These are phyloP conservation scores for Suhomyces tanzawaensis DNA, from an alignment of 805 yeast species.

Conservation along the genomic window DNA sequence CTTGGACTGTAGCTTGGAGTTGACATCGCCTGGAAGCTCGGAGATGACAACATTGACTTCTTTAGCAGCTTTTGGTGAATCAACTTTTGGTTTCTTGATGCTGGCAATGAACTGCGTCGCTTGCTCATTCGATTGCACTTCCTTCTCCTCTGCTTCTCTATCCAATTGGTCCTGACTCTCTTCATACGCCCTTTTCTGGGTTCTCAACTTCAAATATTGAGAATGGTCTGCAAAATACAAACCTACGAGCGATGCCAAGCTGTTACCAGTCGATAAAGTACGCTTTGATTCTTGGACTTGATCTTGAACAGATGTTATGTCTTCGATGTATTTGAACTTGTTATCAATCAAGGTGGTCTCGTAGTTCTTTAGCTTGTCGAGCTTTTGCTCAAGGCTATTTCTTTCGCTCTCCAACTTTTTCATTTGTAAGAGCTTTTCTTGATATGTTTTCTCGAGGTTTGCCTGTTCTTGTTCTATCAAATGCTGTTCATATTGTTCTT, in stretches of 20 bases:
- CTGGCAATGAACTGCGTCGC: constrained; percentile 15
- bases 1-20: constrained; percentile 29
- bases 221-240: constrained; percentile 42
- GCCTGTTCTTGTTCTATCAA: constrained; percentile 22
- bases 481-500: constrained; percentile 19
- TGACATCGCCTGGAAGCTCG: constrained; percentile 9
- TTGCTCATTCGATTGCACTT: constrained; percentile 13
- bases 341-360: constrained; percentile 38
- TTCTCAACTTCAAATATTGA: constrained; percentile 42
- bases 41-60: constrained; percentile 8
- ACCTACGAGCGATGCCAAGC: not conserved
- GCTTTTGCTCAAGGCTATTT: constrained; percentile 18
- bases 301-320: constrained; percentile 24
- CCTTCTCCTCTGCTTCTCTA: constrained; percentile 31
- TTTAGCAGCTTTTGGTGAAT: not conserved
- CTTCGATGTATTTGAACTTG: constrained; percentile 34
- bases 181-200: constrained; percentile 38
- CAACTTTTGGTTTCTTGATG: constrained; percentile 6
- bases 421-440: constrained; percentile 12
- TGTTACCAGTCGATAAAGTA: not conserved
- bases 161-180: constrained; percentile 42
- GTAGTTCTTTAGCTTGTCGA: constrained; percentile 27
- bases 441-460: constrained; percentile 21
- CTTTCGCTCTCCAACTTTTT: constrained; percentile 18
- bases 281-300: constrained; percentile 11